These are phyloP conservation scores for Trifolium subterraneum DNA, from an alignment of 306 rosid genomes.

Conservation along the genomic window DNA sequence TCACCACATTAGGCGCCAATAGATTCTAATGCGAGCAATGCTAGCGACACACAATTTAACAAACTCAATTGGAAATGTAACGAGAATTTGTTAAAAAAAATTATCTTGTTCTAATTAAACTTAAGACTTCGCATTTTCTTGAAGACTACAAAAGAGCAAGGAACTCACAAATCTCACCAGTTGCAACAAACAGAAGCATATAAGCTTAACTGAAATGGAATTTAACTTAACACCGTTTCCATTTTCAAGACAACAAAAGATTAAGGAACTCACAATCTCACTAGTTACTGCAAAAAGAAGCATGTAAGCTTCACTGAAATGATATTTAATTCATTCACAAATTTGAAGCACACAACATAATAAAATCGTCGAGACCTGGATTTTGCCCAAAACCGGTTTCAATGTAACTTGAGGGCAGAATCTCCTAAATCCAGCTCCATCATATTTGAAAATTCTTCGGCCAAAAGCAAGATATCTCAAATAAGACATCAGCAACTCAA, in stretches of 20 bases:
- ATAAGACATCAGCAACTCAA: constrained; percentile 45
- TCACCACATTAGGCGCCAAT: neutral
- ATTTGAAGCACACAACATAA: constrained; percentile 2
- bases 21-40: neutral
- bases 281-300: too few species aligned
- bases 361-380: constrained; percentile 6
- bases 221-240: neutral
- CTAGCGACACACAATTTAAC: neutral
- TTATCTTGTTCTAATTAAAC: neutral
- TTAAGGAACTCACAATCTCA: too few species aligned
- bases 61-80: neutral
- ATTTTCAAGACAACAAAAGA: too few species aligned
- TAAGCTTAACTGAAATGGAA: neutral
- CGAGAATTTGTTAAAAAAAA: neutral
- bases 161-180: neutral
- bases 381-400: neutral
- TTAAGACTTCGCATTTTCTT: constrained; percentile 2
- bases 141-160: constrained; percentile 3
- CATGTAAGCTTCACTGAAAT: neutral
- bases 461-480: constrained; percentile 34
- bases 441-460: constrained; percentile 33
- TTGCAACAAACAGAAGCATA: neutral
- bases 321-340: neutral
- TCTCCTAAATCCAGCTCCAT: constrained; percentile 48
- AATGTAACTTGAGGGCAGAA: constrained; percentile 36